Conservation (phyloP, 2,329 filamentous ascomycete species). For the Tolypocladium nubicola region DNA sequence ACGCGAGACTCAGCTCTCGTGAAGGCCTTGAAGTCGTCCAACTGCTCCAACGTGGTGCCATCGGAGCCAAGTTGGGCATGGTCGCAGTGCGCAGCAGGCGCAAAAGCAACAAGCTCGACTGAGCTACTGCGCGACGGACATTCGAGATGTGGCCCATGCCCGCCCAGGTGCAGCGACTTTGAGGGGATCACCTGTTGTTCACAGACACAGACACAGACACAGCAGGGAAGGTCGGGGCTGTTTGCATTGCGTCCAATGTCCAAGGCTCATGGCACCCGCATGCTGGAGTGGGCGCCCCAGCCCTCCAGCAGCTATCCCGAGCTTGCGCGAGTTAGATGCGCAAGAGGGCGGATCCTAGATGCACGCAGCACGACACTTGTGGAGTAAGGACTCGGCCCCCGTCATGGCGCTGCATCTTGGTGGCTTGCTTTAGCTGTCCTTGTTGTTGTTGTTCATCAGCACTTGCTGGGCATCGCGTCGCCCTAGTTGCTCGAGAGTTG, state of each 20-base stretch:
- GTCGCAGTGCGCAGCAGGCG: not conserved
- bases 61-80: not conserved
- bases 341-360: not conserved
- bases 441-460: not conserved
- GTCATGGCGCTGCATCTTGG: conserved; percentile 3
- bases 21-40: not conserved
- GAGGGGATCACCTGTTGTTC: not conserved
- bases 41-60: not conserved
- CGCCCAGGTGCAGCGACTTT: not conserved
- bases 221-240: not conserved
- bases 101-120: not conserved
- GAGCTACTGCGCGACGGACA: not conserved
- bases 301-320: not conserved
- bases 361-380: not conserved
- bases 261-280: not conserved
- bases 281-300: not conserved
- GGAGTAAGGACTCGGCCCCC: conserved; percentile 2
- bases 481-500: not conserved
- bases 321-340: not conserved
- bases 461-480: not conserved
- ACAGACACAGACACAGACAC: not conserved
- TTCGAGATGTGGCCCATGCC: not conserved
- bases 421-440: not conserved
- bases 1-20: not conserved
- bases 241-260: not conserved